Base-by-base conservation (phyloP, 805 yeast genomes). In the Candida morakotiae region DNA sequence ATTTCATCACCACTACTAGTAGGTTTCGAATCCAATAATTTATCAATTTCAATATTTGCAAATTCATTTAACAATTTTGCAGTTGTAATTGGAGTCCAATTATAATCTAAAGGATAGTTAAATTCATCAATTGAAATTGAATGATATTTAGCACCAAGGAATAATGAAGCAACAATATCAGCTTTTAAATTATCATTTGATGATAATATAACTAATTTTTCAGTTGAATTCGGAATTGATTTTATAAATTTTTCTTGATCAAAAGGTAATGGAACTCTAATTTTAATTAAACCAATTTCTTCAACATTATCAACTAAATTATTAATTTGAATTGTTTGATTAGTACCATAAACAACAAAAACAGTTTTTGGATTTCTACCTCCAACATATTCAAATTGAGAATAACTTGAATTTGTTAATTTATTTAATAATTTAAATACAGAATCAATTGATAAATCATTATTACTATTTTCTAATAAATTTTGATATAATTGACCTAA, bases 221-320 rank as follows among this genome's bases (percentile, higher is more conserved):
- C 70, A 15, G 81, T 63, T 3, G 83, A 56, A 3, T 57, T 43
- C 20, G 95, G 91, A 35, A 89, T 65, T 9, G 71, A 53, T 3
- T 65, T 53, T 35, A 76, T 63, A 55, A 88, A 87, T 47, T 73
- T 74, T 22, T 66, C 69, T 23, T 75, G 69, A 48, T 81, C 77
- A 61, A 88, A 87, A 9, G 96, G 96, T 37, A 81, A 64, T 38
- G 94, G 91, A 30, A 86, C 77, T 61, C 96, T 77, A 34, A 81
- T 75, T 38, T 81, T 73, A 39, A 89, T 59, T 34, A 82, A 75
- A 45, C 88, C 95, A 35, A 77, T 72, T 15, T 59, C 56, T 7
- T 65, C 53, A 15, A 55, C 53, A n/a, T n/a, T n/a, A n/a, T n/a
- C n/a, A 32, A 81, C 64, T 20, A 73, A 67, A 19, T 64, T 58